Conservation (phyloP, 345 rosid species). For the Combretum micranthum region DNA sequence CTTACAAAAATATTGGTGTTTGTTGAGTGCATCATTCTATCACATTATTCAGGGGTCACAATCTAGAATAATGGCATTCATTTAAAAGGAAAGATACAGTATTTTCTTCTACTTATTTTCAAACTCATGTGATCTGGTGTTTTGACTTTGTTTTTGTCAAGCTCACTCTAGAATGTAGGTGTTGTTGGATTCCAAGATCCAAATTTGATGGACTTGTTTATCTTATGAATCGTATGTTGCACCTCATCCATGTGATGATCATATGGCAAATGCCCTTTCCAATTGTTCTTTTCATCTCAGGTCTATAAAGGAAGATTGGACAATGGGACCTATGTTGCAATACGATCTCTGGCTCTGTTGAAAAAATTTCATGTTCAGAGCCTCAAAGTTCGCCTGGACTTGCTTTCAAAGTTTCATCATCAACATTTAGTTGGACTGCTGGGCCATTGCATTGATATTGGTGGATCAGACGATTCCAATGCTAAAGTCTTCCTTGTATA, state of each 20-base stretch:
- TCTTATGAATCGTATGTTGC: background rate
- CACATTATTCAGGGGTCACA: too few species aligned
- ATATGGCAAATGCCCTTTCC: too few species aligned
- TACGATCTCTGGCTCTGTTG: slow-evolving; percentile 49
- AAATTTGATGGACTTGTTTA: background rate
- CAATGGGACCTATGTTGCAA: slow-evolving; percentile 61
- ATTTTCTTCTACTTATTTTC: too few species aligned
- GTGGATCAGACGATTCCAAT: slow-evolving; percentile 38
- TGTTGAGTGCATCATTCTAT: too few species aligned
- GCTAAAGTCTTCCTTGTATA: slow-evolving; percentile 63
- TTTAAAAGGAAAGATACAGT: too few species aligned
- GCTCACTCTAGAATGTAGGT: too few species aligned
- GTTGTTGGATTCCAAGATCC: too few species aligned
- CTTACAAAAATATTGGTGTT: background rate
- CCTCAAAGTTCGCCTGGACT: slow-evolving; percentile 62
- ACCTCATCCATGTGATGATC: background rate
- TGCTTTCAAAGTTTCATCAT: slow-evolving; percentile 83
- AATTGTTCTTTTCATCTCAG: slow-evolving; percentile 32
- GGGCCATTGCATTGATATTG: slow-evolving; percentile 71
- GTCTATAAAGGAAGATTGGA: slow-evolving; percentile 77
- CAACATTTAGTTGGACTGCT: slow-evolving; percentile 77
- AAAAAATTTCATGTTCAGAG: slow-evolving; percentile 68
- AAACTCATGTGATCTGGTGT: too few species aligned
- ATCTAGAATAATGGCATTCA: too few species aligned
- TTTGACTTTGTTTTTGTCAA: too few species aligned